phyloP scores from a whole-genome alignment of 2,329 filamentous ascomycete genomes.

The Neofusicoccum parvum region DNA sequence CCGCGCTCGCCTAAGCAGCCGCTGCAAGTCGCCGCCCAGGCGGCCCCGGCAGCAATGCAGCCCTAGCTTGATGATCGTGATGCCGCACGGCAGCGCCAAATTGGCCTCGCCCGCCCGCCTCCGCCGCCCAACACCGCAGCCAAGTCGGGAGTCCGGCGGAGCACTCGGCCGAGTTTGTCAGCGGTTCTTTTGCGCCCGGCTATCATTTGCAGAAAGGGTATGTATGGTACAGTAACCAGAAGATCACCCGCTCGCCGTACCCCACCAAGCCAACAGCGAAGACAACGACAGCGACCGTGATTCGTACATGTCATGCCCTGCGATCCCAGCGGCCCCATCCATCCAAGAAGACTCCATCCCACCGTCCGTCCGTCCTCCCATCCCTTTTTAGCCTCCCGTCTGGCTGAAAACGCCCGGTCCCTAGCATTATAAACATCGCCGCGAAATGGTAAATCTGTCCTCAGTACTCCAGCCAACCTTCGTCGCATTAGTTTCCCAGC shows the following conservation, averaged over 20 bases:
- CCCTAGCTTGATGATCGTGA: constrained; percentile 10
- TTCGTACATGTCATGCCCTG: background rate
- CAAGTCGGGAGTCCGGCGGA: too few relatives aligned
- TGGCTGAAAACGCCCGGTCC: background rate
- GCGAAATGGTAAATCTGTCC: background rate
- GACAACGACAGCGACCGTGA: constrained; percentile 6
- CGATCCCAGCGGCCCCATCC: background rate
- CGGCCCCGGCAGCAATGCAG: background rate
- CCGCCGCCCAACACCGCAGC: background rate
- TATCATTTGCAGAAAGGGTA: constrained; percentile 13
- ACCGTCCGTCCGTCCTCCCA: background rate
- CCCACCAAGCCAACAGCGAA: background rate
- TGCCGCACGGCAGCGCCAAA: background rate
- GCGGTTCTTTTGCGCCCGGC: constrained; percentile 1
- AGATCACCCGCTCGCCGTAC: background rate
- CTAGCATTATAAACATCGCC: constrained; percentile 8
- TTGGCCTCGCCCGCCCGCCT: background rate
- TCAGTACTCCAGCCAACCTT: background rate
- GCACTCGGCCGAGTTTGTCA: constrained; percentile 3
- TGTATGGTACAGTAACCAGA: constrained; percentile 8
- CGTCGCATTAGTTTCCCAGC: background rate
- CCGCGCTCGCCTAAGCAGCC: constrained; percentile 5
- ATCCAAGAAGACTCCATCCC: background rate
- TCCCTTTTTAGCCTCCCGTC: background rate
- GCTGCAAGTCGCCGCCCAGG: background rate